These are phyloP conservation scores for Hirsutella minnesotensis DNA, from an alignment of 2,329 filamentous ascomycete species.

Conservation along the genomic window DNA sequence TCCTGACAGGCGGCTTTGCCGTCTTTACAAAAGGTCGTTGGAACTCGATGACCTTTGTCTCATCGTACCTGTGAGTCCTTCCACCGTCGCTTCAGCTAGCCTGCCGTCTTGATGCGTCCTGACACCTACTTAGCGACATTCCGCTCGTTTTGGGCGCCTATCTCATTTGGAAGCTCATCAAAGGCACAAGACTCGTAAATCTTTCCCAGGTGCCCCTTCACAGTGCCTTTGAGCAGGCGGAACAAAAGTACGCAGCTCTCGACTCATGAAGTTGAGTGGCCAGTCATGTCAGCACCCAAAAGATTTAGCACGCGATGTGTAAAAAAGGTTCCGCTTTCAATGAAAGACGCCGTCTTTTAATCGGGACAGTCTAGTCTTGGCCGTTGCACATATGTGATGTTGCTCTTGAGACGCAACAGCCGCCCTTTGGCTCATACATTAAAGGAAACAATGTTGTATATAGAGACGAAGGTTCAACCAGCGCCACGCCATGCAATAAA, in stretches of 20 bases:
- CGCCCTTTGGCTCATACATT: background rate
- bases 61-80: constrained; percentile 45
- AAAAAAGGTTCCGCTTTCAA: too few relatives aligned
- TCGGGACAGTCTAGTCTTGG: too few relatives aligned
- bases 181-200: constrained; percentile 44
- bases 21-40: constrained; percentile 50
- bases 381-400: too few relatives aligned
- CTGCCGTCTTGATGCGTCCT: too few relatives aligned
- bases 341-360: too few relatives aligned
- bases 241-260: constrained; percentile 10
- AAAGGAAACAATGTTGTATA: background rate
- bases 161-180: constrained; percentile 52
- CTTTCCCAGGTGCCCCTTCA: constrained; percentile 39
- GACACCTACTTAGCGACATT: constrained; percentile 34
- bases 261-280: constrained; percentile 2
- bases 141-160: constrained; percentile 46
- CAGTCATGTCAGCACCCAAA: background rate
- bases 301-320: too few relatives aligned
- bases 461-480: background rate
- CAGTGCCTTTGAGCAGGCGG: constrained; percentile 37
- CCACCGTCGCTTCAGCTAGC: background rate
- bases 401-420: too few relatives aligned
- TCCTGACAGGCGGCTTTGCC: constrained; percentile 58
- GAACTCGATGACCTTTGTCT: constrained; percentile 44
- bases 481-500: background rate